phyloP scores from a whole-genome alignment of 805 yeast genomes.

The Lachancea thermotolerans region DNA sequence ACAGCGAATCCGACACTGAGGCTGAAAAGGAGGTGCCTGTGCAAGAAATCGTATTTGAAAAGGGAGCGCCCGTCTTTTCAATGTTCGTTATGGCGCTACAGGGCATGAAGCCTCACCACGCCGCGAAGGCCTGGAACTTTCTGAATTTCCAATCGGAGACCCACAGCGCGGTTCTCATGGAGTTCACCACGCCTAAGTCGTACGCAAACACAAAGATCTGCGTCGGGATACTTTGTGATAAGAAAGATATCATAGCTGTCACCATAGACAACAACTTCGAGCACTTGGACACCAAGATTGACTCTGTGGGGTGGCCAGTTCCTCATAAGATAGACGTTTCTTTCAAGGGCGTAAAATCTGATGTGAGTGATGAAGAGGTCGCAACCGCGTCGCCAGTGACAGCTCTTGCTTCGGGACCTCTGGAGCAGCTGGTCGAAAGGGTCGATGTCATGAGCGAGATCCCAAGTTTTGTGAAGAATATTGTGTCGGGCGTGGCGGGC shows the following conservation, averaged over 20 bases:
- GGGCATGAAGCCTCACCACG: conserved; percentile 99
- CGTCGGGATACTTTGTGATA: conserved; percentile 64
- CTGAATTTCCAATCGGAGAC: conserved; percentile 76
- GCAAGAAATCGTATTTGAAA: conserved; percentile 21
- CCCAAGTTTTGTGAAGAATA: conserved; percentile 87
- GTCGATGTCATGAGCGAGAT: conserved; percentile 97
- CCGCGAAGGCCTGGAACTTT: conserved; percentile 96
- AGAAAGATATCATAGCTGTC: conserved; percentile 55
- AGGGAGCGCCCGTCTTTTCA: conserved; percentile 34
- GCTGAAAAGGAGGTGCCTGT: conserved; percentile 12
- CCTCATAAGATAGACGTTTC: conserved; percentile 64
- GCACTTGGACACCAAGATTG: conserved; percentile 51
- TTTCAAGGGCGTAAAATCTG: conserved; percentile 43
- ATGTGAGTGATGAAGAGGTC: conserved; percentile 38
- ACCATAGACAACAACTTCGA: conserved; percentile 59
- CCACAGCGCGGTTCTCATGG: conserved; percentile 80
- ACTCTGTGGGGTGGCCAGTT: conserved; percentile 88
- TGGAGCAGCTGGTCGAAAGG: conserved; percentile 67
- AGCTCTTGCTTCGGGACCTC: conserved; percentile 53
- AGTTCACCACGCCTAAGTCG: conserved; percentile 87
- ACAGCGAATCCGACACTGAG: conserved; percentile 29
- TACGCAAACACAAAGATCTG: conserved; percentile 79
- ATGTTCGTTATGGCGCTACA: conserved; percentile 96
- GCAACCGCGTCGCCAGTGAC: conserved; percentile 31
- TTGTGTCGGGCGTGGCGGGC: conserved; percentile 92